These are phyloP conservation scores for Marchantia polymorpha DNA, from an alignment of 225 moss, liverwort and hornwort species.

Conservation along the genomic window DNA sequence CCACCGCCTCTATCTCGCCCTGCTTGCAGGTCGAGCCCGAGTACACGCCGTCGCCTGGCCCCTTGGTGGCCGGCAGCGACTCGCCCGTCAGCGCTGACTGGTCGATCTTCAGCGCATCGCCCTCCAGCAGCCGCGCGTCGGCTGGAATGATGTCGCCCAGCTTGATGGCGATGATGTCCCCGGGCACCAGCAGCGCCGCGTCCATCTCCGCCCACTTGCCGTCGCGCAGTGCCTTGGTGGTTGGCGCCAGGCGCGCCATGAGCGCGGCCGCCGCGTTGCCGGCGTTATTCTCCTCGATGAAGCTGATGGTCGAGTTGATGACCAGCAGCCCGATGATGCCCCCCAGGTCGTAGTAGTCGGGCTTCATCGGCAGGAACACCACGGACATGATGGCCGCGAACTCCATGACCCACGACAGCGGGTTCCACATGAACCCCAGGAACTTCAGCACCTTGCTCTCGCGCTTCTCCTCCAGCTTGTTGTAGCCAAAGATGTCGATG, in stretches of 20 bases:
- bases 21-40: slow-evolving; percentile 40
- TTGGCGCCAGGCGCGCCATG: slow-evolving; percentile 24
- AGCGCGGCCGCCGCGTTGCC: slow-evolving; percentile 24
- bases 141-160: slow-evolving; percentile 25
- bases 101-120: slow-evolving; percentile 27
- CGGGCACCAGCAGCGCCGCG: slow-evolving; percentile 17
- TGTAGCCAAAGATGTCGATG: slow-evolving; percentile 21
- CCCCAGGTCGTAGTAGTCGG: slow-evolving; percentile 12
- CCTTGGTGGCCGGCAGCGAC: slow-evolving; percentile 21
- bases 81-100: slow-evolving; percentile 25
- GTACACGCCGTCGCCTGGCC: slow-evolving; percentile 19
- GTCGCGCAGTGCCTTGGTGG: slow-evolving; percentile 16
- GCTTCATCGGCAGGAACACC: background rate
- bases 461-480: slow-evolving; percentile 27
- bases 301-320: slow-evolving; percentile 30
- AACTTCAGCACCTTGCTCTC: slow-evolving; percentile 35
- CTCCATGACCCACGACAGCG: slow-evolving; percentile 43
- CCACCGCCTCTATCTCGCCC: slow-evolving; percentile 71
- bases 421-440: slow-evolving; percentile 41
- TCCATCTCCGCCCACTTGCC: slow-evolving; percentile 17
- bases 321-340: slow-evolving; percentile 15
- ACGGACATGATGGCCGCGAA: slow-evolving; percentile 23
- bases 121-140: slow-evolving; percentile 22
- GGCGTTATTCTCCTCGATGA: slow-evolving; percentile 25
- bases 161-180: slow-evolving; percentile 29